Conservation (phyloP, 306 rosid species). For the Prosopis cineraria region DNA sequence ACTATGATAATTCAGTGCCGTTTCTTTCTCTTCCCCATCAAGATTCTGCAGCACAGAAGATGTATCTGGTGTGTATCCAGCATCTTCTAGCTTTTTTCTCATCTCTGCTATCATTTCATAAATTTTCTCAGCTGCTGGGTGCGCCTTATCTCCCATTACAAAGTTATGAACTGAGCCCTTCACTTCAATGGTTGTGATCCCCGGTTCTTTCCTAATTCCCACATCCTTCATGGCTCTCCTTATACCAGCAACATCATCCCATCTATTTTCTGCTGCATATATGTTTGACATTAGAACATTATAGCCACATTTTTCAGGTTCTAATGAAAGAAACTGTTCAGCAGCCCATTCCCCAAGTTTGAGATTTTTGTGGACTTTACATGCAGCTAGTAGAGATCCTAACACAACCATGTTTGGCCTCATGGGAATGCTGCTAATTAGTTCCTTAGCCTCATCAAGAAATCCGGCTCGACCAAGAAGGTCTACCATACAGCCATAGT, state of each 20-base stretch:
- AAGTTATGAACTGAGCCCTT: slow-evolving; percentile 63
- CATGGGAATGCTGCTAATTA: slow-evolving; percentile 61
- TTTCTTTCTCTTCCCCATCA: slow-evolving; percentile 65
- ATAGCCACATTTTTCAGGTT: slow-evolving; percentile 56
- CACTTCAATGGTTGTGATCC: slow-evolving; percentile 63
- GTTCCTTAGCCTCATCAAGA: slow-evolving; percentile 51
- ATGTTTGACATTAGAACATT: slow-evolving; percentile 67
- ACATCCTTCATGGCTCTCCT: slow-evolving; percentile 50
- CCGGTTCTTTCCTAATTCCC: slow-evolving; percentile 64
- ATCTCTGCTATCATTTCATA: slow-evolving; percentile 62
- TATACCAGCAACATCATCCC: slow-evolving; percentile 55
- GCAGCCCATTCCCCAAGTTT: slow-evolving; percentile 63
- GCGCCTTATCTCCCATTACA: slow-evolving; percentile 56
- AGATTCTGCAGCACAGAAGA: slow-evolving; percentile 51
- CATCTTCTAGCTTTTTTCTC: slow-evolving; percentile 49
- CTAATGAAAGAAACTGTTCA: slow-evolving; percentile 54
- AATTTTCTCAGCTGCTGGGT: slow-evolving; percentile 46
- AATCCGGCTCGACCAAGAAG: slow-evolving; percentile 64
- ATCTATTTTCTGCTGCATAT: slow-evolving; percentile 62
- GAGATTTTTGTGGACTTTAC: slow-evolving; percentile 52
- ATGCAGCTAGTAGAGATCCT: slow-evolving; percentile 72
- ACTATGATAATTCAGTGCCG: slow-evolving; percentile 54
- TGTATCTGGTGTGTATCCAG: slow-evolving; percentile 57
- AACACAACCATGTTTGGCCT: slow-evolving; percentile 53
- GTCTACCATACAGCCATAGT: slow-evolving; percentile 74